Percentiles rank a stretch among this genome's conserved stretches.
phyloP scores from a whole-genome alignment of 192 early-diverging fungal genomes.

The Kappamyces sp. region DNA sequence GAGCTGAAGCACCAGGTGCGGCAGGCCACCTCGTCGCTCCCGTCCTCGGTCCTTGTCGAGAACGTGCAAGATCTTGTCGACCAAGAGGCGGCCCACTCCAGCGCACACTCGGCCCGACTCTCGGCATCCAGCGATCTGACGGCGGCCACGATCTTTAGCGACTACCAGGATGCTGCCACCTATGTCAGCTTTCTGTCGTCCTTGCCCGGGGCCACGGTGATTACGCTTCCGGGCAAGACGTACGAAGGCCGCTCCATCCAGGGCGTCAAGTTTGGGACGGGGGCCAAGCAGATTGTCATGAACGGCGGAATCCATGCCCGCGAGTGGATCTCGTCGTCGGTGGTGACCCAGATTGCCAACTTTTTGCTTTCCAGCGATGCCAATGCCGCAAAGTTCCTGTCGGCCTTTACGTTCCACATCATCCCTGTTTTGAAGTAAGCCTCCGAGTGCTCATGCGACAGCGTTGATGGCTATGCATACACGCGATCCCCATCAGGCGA shows the following conservation, averaged over 20 bases:
- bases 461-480: constrained; percentile 53
- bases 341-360: constrained; percentile 22
- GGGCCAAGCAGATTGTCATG: constrained; percentile 22
- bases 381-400: constrained; percentile 30
- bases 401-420: constrained; percentile 46
- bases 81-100: constrained; percentile 25
- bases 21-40: no score
- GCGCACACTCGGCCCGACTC: constrained; percentile 18
- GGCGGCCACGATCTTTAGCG: constrained; percentile 21
- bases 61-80: constrained; percentile 45
- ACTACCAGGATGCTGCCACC: constrained; percentile 30
- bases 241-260: constrained; percentile 23
- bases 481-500: constrained; percentile 26
- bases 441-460: no score
- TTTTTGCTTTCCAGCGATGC: constrained; percentile 22
- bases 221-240: constrained; percentile 24
- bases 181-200: constrained; percentile 18
- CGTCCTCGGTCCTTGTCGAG: constrained; percentile 25
- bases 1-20: no score
- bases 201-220: constrained; percentile 17
- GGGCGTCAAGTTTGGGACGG: constrained; percentile 28
- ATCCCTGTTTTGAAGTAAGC: constrained; percentile 47
- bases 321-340: constrained; percentile 55
- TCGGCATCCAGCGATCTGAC: constrained; percentile 2
- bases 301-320: constrained; percentile 55